A percentile compares a stretch with the other conserved stretches of the same genome.
These are phyloP conservation scores for Corylus avellana DNA, from an alignment of 306 rosid species.

Conservation along the genomic window DNA sequence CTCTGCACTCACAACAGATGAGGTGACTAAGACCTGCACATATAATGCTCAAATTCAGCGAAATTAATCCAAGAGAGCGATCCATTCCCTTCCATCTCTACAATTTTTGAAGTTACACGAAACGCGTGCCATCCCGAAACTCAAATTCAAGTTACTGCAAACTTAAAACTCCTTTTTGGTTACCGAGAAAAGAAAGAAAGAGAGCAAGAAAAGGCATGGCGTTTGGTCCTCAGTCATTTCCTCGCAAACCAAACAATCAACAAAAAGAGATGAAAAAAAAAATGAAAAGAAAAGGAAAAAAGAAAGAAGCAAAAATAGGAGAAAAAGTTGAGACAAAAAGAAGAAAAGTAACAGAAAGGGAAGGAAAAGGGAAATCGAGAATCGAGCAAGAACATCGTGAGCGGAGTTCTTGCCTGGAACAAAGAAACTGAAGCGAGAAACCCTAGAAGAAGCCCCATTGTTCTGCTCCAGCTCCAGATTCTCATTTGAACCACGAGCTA, in stretches of 20 bases:
- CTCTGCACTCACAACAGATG: conserved; percentile 43
- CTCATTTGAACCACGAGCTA: background rate
- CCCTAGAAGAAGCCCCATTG: conserved; percentile 54
- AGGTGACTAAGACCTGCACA: conserved; percentile 57
- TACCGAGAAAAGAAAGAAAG: background rate
- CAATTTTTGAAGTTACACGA: no score
- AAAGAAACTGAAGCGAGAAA: conserved; percentile 35
- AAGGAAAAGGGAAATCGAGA: background rate
- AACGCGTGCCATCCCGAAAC: no score
- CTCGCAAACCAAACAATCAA: background rate
- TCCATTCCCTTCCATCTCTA: background rate
- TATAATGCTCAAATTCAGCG: conserved; percentile 19
- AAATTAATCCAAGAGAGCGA: conserved; percentile 4
- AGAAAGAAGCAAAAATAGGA: background rate
- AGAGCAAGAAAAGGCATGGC: background rate
- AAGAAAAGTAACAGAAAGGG: background rate
- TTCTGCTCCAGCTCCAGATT: background rate
- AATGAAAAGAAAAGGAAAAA: background rate
- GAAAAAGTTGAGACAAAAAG: background rate
- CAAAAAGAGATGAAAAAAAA: background rate
- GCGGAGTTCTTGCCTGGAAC: conserved; percentile 56
- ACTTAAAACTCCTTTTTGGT: background rate
- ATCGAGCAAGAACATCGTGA: background rate
- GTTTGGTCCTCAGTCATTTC: background rate
- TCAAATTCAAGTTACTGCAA: background rate